Evolutionary conservation across 768 basidiomycete genomes (phyloP).

Genomic region (Xerocomus potaroensis): DNA sequence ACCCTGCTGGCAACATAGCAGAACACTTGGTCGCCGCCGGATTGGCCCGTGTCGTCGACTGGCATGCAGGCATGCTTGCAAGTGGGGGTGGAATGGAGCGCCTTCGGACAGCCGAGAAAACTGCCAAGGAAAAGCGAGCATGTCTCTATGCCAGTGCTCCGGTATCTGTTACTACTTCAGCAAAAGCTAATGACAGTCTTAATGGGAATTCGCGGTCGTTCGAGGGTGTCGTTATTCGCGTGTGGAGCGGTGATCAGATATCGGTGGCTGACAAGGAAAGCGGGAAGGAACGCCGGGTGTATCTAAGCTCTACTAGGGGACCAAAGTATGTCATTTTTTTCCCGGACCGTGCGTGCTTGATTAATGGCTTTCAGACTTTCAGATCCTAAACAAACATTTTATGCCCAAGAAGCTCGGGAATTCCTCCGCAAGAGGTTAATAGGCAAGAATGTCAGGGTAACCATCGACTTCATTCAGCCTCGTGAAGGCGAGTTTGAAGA

Average conservation of each 20-base stretch:
- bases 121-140: constrained; percentile 69
- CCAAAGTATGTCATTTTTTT: constrained; percentile 54
- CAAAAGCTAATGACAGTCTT: constrained; percentile 44
- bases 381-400: constrained; percentile 82
- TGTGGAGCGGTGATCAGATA: constrained; percentile 93
- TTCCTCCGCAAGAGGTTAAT: constrained; percentile 90
- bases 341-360: neutral
- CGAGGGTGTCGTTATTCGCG: constrained; percentile 76
- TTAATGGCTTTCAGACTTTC: constrained; percentile 49
- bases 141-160: constrained; percentile 64
- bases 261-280: constrained; percentile 71
- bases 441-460: constrained; percentile 81
- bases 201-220: constrained; percentile 53
- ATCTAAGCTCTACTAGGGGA: constrained; percentile 84
- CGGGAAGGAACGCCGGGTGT: constrained; percentile 74
- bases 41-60: constrained; percentile 89
- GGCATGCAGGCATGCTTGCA: constrained; percentile 96
- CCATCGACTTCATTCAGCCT: constrained; percentile 86
- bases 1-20: constrained; percentile 93
- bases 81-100: constrained; percentile 82
- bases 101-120: constrained; percentile 77
- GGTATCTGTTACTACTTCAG: constrained; percentile 31
- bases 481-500: constrained; percentile 92
- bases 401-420: constrained; percentile 90
- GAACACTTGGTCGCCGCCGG: constrained; percentile 82